Evolutionary conservation across 192 early-diverging fungal genomes (phyloP), one percentile per base, ranked within the genome.

Genomic region (Entophlyctis luteolus): DNA sequence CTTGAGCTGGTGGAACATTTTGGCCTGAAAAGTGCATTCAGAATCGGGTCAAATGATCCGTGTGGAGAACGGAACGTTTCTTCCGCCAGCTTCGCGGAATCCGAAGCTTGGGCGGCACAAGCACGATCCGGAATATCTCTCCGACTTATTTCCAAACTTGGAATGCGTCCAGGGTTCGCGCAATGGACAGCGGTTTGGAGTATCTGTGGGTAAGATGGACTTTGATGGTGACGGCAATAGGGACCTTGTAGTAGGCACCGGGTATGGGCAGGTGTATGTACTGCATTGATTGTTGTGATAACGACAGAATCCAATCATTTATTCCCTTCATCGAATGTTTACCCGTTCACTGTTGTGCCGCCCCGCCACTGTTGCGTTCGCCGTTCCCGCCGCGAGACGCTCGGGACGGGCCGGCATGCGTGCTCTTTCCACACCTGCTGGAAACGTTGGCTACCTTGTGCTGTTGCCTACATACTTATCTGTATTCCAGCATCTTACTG

Each of bases 401-500:
- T n/a, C 49, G 29, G 58, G 20, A 28, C 39, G 16, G 32, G 28
- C 20, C 28, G 10, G 10, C 55, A 1, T 0, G 33, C 10, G 55
- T 36, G 0, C 38, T 38, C 3, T 32, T 42, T 60, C 58, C 6
- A 60, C 58, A 1, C 58, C 58, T 22, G 29, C n/a, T 22, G 58
- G 55, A 28, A 28, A 57, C 55, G n/a, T n/a, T n/a, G n/a, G n/a
- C 50, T 27, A 22, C 10, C 55, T 2, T n/a, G n/a, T 18, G 36
- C 33, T 14, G 16, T 28, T 35, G 29, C 52, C n/a, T n/a, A n/a
- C n/a, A n/a, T n/a, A n/a, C n/a, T n/a, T n/a, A n/a, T n/a, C n/a
- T n/a, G n/a, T n/a, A n/a, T n/a, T n/a, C n/a, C n/a, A 67, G 65
- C n/a, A 45, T 12, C 87, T 96, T 83, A 93, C 96, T 47, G 96